These are phyloP conservation scores for Zostera marina DNA, from an alignment of 116 monocot species.

Conservation along the genomic window DNA sequence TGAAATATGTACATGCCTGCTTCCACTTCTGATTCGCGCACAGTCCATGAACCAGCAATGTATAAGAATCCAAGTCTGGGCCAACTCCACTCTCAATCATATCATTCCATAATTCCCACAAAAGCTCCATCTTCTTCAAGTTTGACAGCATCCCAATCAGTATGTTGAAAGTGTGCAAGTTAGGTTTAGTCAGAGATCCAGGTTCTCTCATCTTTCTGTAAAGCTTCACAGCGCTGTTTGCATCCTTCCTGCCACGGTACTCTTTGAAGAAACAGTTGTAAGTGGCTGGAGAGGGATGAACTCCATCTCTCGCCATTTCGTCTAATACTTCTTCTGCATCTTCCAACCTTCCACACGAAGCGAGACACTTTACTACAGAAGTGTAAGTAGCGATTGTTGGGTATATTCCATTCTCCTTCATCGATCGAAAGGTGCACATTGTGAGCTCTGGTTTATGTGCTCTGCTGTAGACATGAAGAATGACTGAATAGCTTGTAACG, in stretches of 20 bases:
- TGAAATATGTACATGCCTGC: constrained; percentile 70
- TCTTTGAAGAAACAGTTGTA: constrained; percentile 96
- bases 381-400: constrained; percentile 86
- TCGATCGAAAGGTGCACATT: constrained; percentile 30
- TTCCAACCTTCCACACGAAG: constrained; percentile 79
- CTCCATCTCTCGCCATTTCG: constrained; percentile 51
- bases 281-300: constrained; percentile 51
- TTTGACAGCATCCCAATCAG: constrained; percentile 56
- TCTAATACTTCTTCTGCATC: constrained; percentile 62
- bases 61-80: constrained; percentile 86
- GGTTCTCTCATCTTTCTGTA: constrained; percentile 65
- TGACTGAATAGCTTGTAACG: constrained; percentile 78
- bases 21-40: constrained; percentile 69
- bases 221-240: constrained; percentile 30
- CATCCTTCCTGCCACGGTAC: constrained; percentile 77
- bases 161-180: constrained; percentile 73
- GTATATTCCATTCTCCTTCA: constrained; percentile 72
- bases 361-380: constrained; percentile 82
- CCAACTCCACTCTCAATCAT: constrained; percentile 47
- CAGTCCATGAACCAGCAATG: constrained; percentile 61
- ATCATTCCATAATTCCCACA: constrained; percentile 70
- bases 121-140: constrained; percentile 20
- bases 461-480: constrained; percentile 88
- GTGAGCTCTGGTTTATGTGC: constrained; percentile 80
- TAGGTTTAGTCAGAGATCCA: constrained; percentile 18